Evolutionary conservation across 2,329 filamentous ascomycete genomes (phyloP), one percentile per base, ranked within the genome.

Genomic region (Myotisia sp.): DNA sequence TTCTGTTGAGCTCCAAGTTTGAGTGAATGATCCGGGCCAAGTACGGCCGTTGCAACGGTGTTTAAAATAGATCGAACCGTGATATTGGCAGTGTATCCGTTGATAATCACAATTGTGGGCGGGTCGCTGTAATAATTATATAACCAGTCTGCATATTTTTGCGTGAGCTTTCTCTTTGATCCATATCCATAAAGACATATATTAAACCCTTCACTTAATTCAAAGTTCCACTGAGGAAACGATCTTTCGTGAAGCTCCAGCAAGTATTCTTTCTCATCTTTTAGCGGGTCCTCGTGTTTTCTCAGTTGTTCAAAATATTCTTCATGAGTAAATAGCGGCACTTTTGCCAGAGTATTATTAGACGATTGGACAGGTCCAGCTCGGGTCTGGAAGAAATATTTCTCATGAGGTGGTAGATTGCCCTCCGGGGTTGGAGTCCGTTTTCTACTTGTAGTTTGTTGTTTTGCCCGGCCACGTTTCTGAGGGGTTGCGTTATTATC

Each of bases 161-260:
- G 73, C 6, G 87, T 64, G 1, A 95, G 69, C 3, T 65, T 60
- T 21, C 81, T 70, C 57, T 98, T 98, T 2, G 85, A 92, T 1
- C 90, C 90, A 53, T 84, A 92, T 19, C 90, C 90, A 53, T 92
- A 94, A 0, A 94, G 61, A 51, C 90, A 93, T 33, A 95, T 65
- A 48, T 82, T 85, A 63, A 93, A 95, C 14, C 76, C 76, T 53
- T 93, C 75, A 4, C 75, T 67, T 10, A 95, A 69, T 61, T 98
- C 90, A 53, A 95, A 94, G 1, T 70, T 62, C 90, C 90, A 98
- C 53, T 95, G 90, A 2, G 78, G 71, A 53, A 93, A 95, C 0
- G 80, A 84, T 40, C 79, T 74, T 28, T 74, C 65, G 52, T 95
- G 87, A 14, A 93, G 59, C 5, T 74, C 69, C 44, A 80, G 67